phyloP scores from a whole-genome alignment of 257 asterid species.

The Solanum verrucosum region DNA sequence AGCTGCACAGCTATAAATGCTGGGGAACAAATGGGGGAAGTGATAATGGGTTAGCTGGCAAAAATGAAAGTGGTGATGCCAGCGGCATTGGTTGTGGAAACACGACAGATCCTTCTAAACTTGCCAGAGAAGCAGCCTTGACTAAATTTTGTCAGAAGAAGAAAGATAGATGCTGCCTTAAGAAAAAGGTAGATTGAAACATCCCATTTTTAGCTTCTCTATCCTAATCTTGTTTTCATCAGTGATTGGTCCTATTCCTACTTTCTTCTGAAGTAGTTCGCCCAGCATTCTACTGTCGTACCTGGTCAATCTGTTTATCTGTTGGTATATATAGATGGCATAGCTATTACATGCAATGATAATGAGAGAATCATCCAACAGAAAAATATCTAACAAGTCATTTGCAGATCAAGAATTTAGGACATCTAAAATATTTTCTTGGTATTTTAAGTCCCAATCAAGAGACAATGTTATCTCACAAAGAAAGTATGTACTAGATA shows the following conservation, averaged over 20 bases:
- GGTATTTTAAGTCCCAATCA: neutral
- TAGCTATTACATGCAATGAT: neutral
- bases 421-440: neutral
- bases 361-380: neutral
- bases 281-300: neutral
- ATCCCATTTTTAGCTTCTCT: neutral
- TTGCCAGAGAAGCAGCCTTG: constrained; percentile 61
- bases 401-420: neutral
- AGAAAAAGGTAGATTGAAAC: constrained; percentile 44
- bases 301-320: neutral
- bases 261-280: neutral
- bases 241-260: neutral
- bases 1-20: constrained; percentile 40
- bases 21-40: constrained; percentile 56
- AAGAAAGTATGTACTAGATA: neutral
- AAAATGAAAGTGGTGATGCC: constrained; percentile 52
- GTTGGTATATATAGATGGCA: neutral
- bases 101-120: constrained; percentile 36
- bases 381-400: neutral
- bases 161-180: constrained; percentile 52
- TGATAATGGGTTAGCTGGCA: constrained; percentile 44
- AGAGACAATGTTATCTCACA: neutral
- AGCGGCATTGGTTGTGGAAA: constrained; percentile 35
- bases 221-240: neutral
- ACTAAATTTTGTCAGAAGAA: constrained; percentile 65